Evolutionary conservation across 192 early-diverging fungal species (phyloP).

Genomic region (Coemansia biformis): DNA sequence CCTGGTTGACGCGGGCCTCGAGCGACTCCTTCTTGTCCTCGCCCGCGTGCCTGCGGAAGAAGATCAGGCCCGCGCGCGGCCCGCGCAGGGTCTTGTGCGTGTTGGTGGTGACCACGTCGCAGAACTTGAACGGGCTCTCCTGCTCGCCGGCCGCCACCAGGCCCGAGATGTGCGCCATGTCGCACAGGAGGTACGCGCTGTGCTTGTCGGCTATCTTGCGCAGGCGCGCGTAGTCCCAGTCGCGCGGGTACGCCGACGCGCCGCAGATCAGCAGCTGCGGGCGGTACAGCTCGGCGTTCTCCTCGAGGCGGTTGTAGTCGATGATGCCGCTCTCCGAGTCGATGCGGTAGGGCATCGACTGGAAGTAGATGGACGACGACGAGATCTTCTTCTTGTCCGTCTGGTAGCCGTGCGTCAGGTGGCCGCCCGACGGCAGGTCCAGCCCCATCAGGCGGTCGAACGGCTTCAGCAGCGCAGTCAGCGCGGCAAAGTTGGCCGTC

Average conservation of each 20-base stretch:
- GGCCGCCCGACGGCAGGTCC: slow-evolving; percentile 99
- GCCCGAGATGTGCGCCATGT: slow-evolving; percentile 99
- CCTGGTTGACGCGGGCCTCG: slow-evolving; percentile 94
- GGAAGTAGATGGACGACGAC: slow-evolving; percentile 98
- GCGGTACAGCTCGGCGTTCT: slow-evolving; percentile 89
- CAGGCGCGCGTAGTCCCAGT: slow-evolving; percentile 97
- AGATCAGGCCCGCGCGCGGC: slow-evolving; percentile 97
- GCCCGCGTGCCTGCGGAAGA: slow-evolving; percentile 79
- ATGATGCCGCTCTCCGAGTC: slow-evolving; percentile 79
- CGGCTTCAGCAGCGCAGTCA: slow-evolving; percentile 91
- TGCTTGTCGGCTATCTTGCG: slow-evolving; percentile 96
- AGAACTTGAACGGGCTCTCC: slow-evolving; percentile 89
- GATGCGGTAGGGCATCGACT: slow-evolving; percentile 98
- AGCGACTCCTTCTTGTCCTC: slow-evolving; percentile 79
- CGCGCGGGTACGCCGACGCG: slow-evolving; percentile 95
- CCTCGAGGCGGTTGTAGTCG: slow-evolving; percentile 93
- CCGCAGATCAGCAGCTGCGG: slow-evolving; percentile 99
- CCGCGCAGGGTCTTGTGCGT: slow-evolving; percentile 99
- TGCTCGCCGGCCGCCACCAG: slow-evolving; percentile 90
- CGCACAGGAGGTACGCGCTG: slow-evolving; percentile 93
- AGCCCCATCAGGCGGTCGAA: slow-evolving; percentile 99
- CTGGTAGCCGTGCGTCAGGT: slow-evolving; percentile 99
- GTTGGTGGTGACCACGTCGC: slow-evolving; percentile 99
- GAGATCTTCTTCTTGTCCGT: slow-evolving; percentile 99
- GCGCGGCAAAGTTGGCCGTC: slow-evolving; percentile 98